Evolutionary conservation across 2,329 filamentous ascomycete species (phyloP).

Genomic region (Clarireedia paspali): DNA sequence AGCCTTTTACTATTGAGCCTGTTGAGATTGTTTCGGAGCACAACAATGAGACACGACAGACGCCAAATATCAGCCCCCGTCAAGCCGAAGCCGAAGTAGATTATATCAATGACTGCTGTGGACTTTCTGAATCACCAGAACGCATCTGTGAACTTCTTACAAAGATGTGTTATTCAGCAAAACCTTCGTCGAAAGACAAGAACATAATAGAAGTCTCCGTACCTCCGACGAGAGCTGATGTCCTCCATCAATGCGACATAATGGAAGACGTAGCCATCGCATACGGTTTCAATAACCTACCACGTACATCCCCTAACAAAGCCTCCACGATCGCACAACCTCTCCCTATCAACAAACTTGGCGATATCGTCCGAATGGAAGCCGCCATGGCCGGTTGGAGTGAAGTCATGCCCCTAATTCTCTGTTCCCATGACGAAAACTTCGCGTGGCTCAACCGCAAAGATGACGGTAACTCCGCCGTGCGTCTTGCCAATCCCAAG

Average conservation of each 20-base stretch:
- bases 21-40: conserved; percentile 88
- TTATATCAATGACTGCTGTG: conserved; percentile 91
- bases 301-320: conserved; percentile 77
- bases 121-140: conserved; percentile 65
- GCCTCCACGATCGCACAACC: conserved; percentile 81
- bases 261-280: conserved; percentile 98
- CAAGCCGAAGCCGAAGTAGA: conserved; percentile 75
- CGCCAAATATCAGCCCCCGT: conserved; percentile 72
- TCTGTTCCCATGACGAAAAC: conserved; percentile 98
- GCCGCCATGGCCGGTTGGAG: conserved; percentile 92
- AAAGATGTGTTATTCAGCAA: conserved; percentile 83
- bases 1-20: conserved; percentile 88
- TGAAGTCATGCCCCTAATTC: conserved; percentile 90
- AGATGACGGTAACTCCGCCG: conserved; percentile 75
- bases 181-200: conserved; percentile 60
- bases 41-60: conserved; percentile 74
- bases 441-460: conserved; percentile 89
- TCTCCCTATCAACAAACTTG: conserved; percentile 86
- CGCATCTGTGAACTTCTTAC: conserved; percentile 72
- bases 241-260: conserved; percentile 93
- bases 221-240: conserved; percentile 84
- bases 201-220: conserved; percentile 75
- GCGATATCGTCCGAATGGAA: conserved; percentile 83
- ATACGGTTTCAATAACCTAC: conserved; percentile 95
- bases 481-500: conserved; percentile 87